phyloP scores from a whole-genome alignment of 495 filamentous ascomycete genomes.

The Aspergillus conjunctus region DNA sequence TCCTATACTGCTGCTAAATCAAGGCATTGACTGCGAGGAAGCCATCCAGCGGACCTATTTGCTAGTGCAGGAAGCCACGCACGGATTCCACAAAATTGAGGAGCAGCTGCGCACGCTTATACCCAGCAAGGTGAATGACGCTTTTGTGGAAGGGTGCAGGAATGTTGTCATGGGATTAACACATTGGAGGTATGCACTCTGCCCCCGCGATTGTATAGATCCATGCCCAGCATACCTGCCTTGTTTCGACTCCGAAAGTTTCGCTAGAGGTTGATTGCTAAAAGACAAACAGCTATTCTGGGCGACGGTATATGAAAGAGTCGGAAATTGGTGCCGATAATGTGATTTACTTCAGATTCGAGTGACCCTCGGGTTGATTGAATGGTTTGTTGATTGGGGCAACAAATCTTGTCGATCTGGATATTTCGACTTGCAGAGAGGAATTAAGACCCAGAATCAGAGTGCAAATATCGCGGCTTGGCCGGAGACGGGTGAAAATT shows the following conservation, averaged over 20 bases:
- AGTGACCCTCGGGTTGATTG: background rate
- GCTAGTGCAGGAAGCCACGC: conserved; percentile 6
- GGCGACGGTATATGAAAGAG: conserved; percentile 5
- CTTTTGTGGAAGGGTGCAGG: conserved; percentile 6
- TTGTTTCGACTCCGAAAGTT: background rate
- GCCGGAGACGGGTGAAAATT: too few relatives aligned
- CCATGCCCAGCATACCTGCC: background rate
- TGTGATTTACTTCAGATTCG: conserved; percentile 1
- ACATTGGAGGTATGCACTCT: conserved; percentile 15
- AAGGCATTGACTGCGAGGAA: conserved; percentile 3
- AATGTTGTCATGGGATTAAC: conserved; percentile 13
- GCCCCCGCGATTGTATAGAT: too few relatives aligned
- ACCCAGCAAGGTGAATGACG: background rate
- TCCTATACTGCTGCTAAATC: conserved; percentile 20
- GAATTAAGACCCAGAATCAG: too few relatives aligned
- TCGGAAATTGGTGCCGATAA: conserved; percentile 3
- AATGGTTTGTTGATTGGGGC: too few relatives aligned
- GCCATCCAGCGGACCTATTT: conserved; percentile 9
- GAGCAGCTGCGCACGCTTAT: background rate
- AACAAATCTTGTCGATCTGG: too few relatives aligned
- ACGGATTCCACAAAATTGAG: conserved; percentile 7
- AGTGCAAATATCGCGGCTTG: too few relatives aligned
- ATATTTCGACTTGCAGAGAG: too few relatives aligned
- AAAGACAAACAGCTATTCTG: conserved; percentile 6
- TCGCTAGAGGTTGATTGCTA: background rate